phyloP scores from a whole-genome alignment of 2,329 filamentous ascomycete species.

The Colletotrichum filicis region DNA sequence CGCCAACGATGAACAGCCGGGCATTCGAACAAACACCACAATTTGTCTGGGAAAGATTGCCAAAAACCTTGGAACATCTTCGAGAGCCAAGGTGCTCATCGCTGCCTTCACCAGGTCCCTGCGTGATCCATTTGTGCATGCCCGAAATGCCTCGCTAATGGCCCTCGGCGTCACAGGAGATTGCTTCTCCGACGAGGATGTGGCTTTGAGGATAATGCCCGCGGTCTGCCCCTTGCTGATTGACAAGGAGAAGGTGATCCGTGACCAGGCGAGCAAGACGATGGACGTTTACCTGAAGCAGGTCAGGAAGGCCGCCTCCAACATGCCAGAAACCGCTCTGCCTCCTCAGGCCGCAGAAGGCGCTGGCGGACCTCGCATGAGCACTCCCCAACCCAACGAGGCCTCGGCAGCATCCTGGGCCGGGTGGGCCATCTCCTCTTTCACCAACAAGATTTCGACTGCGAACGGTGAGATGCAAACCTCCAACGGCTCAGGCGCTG shows the following conservation, averaged over 20 bases:
- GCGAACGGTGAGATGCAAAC: slow-evolving; percentile 88
- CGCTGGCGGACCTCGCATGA: slow-evolving; percentile 75
- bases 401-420: slow-evolving; percentile 80
- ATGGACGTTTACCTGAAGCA: slow-evolving; percentile 87
- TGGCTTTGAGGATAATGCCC: slow-evolving; percentile 84
- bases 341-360: slow-evolving; percentile 70
- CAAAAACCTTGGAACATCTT: slow-evolving; percentile 82
- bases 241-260: slow-evolving; percentile 95
- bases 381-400: slow-evolving; percentile 73
- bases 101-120: slow-evolving; percentile 92
- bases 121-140: slow-evolving; percentile 94
- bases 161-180: slow-evolving; percentile 88
- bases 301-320: slow-evolving; percentile 80
- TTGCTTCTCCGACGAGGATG: slow-evolving; percentile 89
- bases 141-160: slow-evolving; percentile 87
- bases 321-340: slow-evolving; percentile 83
- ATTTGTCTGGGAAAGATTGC: slow-evolving; percentile 98
- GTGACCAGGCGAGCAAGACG: slow-evolving; percentile 91
- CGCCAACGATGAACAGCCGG: slow-evolving; percentile 96
- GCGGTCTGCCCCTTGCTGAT: slow-evolving; percentile 85
- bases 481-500: slow-evolving; percentile 55
- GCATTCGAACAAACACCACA: slow-evolving; percentile 97
- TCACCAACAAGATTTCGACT: slow-evolving; percentile 90
- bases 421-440: slow-evolving; percentile 98
- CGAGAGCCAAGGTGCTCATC: slow-evolving; percentile 88